phyloP scores from a whole-genome alignment of 2,329 filamentous ascomycete genomes.

The Periconia sp. region DNA sequence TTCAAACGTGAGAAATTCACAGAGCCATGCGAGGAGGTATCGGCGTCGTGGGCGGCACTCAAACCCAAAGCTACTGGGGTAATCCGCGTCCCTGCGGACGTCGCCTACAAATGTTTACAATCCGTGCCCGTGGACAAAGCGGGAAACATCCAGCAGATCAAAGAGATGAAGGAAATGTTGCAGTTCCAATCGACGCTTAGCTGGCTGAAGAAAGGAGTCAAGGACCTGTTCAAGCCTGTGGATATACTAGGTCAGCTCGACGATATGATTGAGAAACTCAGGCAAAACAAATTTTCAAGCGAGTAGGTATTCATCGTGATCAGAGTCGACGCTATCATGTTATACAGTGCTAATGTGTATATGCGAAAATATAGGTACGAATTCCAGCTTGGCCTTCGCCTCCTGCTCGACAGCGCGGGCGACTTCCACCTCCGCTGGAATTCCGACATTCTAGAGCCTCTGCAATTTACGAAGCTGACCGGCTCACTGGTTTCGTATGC shows the following conservation, averaged over 20 bases:
- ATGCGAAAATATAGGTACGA: no score
- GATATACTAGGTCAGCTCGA: slow-evolving; percentile 34
- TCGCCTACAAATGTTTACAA: slow-evolving; percentile 24
- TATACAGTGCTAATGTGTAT: no score
- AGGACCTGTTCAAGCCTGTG: slow-evolving; percentile 27
- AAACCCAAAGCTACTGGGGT: slow-evolving; percentile 6
- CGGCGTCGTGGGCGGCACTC: slow-evolving; percentile 9
- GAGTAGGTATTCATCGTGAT: no score
- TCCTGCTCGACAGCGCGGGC: slow-evolving; percentile 26
- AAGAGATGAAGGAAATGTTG: slow-evolving; percentile 22
- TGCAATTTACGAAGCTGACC: slow-evolving; percentile 21
- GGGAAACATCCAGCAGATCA: slow-evolving; percentile 18
- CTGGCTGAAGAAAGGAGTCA: slow-evolving; percentile 33
- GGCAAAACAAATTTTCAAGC: slow-evolving; percentile 24
- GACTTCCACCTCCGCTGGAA: slow-evolving; percentile 37
- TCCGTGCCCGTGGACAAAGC: slow-evolving; percentile 28
- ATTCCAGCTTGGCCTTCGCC: slow-evolving; percentile 31
- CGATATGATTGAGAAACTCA: slow-evolving; percentile 21
- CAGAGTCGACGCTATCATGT: no score
- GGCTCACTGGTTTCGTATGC: slow-evolving; percentile 37
- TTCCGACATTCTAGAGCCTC: slow-evolving; percentile 24
- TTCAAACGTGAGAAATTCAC: slow-evolving; percentile 8
- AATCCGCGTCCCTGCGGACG: slow-evolving; percentile 10
- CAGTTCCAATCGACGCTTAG: slow-evolving; percentile 37
- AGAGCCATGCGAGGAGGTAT: slow-evolving; percentile 15